Conservation (phyloP, 345 rosid genomes). For the Brassica nigra region DNA sequence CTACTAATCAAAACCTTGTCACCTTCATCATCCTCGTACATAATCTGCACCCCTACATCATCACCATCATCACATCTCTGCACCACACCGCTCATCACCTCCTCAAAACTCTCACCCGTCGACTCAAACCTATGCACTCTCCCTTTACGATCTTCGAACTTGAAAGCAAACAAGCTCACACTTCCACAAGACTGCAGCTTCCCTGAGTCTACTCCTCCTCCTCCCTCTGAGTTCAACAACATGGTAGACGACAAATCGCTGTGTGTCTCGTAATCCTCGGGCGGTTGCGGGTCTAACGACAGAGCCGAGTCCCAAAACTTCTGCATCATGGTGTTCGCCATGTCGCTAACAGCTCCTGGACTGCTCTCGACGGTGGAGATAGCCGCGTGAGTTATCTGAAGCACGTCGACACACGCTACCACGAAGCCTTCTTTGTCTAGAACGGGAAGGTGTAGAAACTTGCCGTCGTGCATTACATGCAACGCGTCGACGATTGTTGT, state of each 20-base stretch:
- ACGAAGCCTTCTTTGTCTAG: constrained; percentile 74
- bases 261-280: constrained; percentile 81
- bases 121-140: constrained; percentile 63
- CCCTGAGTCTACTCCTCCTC: constrained; percentile 50
- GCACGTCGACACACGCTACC: constrained; percentile 77
- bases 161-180: constrained; percentile 77
- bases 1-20: constrained; percentile 77
- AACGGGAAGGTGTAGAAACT: constrained; percentile 95
- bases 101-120: constrained; percentile 72
- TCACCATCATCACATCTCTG: constrained; percentile 45
- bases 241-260: constrained; percentile 72
- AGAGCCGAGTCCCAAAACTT: constrained; percentile 98
- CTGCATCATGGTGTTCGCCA: constrained; percentile 91
- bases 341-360: constrained; percentile 79
- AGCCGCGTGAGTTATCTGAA: constrained; percentile 94
- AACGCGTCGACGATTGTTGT: constrained; percentile 87
- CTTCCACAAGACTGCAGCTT: constrained; percentile 57
- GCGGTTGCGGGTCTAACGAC: constrained; percentile 75
- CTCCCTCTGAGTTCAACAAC: constrained; percentile 56
- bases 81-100: constrained; percentile 57
- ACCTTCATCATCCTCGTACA: constrained; percentile 94
- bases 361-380: constrained; percentile 84
- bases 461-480: constrained; percentile 94
- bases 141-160: constrained; percentile 82
- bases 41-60: constrained; percentile 15